Conservation (phyloP, 768 basidiomycete species). For the Grammothele lineata region DNA sequence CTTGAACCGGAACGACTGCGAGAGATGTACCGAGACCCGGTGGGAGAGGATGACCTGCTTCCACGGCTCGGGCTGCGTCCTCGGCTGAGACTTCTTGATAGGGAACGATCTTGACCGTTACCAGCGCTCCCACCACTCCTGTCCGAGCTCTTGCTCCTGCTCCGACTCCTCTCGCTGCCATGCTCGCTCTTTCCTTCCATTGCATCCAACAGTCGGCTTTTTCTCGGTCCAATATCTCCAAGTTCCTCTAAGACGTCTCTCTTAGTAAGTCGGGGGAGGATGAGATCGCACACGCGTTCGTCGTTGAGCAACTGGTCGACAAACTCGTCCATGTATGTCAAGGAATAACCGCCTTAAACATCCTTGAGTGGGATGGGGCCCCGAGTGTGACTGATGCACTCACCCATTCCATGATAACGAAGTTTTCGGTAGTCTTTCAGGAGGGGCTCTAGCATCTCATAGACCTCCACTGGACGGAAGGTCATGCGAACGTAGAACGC, state of each 20-base stretch:
- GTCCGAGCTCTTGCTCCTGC: conserved; percentile 30
- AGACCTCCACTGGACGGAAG: conserved; percentile 85
- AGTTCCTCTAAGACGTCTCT: conserved; percentile 88
- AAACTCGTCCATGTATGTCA: conserved; percentile 92
- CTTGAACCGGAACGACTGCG: conserved; percentile 45
- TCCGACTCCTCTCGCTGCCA: conserved; percentile 36
- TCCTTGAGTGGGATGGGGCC: background rate
- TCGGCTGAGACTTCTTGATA: conserved; percentile 8
- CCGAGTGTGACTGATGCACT: too few species aligned
- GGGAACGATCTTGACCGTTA: too few species aligned
- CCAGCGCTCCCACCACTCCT: conserved; percentile 20
- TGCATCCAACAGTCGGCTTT: conserved; percentile 83
- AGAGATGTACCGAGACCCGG: conserved; percentile 58
- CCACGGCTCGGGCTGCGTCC: conserved; percentile 5
- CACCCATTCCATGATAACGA: conserved; percentile 75
- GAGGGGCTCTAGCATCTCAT: conserved; percentile 89
- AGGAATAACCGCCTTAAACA: conserved; percentile 71
- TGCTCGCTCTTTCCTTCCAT: conserved; percentile 70
- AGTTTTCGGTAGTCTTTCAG: conserved; percentile 93
- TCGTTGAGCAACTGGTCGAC: conserved; percentile 78
- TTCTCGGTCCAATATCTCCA: conserved; percentile 80
- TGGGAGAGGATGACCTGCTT: conserved; percentile 35
- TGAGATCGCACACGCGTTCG: conserved; percentile 95
- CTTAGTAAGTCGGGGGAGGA: conserved; percentile 85
- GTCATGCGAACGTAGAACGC: conserved; percentile 95